A percentile compares a stretch with the other conserved stretches of the same genome.
Conservation (phyloP, 306 rosid species). For the Acmispon strigosus region DNA sequence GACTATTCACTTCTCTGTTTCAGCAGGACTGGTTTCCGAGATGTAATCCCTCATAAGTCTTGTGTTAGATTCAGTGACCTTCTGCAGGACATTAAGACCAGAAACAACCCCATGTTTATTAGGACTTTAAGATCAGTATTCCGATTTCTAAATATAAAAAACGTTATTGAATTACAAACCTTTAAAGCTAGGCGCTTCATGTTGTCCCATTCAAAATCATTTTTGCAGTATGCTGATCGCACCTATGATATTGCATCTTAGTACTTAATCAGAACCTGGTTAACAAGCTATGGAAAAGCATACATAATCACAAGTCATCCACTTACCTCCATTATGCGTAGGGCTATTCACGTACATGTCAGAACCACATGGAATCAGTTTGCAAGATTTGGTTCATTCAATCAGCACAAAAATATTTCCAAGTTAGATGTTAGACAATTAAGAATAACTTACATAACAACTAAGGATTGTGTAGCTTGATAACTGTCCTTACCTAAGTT, state of each 20-base stretch:
- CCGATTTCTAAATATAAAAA: neutral
- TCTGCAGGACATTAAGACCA: constrained; percentile 39
- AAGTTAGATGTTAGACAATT: constrained; percentile 10
- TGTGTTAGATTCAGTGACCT: constrained; percentile 72
- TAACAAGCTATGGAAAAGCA: neutral
- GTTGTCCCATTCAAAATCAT: constrained; percentile 92
- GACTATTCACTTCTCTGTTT: constrained; percentile 34
- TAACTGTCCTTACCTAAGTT: constrained; percentile 43
- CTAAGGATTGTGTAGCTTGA: neutral
- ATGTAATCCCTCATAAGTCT: constrained; percentile 73
- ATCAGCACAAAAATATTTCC: neutral
- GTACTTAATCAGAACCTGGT: neutral
- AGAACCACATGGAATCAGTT: neutral
- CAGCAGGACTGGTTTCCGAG: constrained; percentile 53
- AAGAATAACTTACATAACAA: neutral
- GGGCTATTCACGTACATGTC: constrained; percentile 52
- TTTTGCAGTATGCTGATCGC: constrained; percentile 81
- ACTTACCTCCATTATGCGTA: constrained; percentile 84
- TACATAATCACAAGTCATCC: neutral
- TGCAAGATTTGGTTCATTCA: constrained; percentile 20
- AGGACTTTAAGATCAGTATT: neutral
- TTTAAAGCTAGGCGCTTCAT: constrained; percentile 55
- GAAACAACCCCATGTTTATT: neutral
- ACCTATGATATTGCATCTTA: constrained; percentile 38
- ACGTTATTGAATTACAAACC: constrained; percentile 28